Conservation (phyloP, 305 asterid species). For the Fraxinus angustifolia region DNA sequence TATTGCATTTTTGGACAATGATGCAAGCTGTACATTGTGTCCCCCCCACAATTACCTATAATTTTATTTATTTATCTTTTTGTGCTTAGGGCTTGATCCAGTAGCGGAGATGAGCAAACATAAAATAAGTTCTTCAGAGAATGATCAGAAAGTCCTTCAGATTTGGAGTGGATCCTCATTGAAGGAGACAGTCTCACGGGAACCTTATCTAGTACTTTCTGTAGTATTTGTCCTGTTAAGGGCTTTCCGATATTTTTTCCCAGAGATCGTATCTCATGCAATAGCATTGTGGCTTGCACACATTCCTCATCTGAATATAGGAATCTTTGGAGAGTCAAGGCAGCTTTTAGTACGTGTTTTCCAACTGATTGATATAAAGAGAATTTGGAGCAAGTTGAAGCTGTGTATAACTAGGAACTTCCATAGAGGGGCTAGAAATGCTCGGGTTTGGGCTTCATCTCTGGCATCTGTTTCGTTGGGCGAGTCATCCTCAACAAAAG, state of each 20-base stretch:
- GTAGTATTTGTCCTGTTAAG: slow-evolving; percentile 39
- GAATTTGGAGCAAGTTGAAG: slow-evolving; percentile 59
- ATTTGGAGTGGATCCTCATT: slow-evolving; percentile 39
- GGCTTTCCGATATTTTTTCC: slow-evolving; percentile 39
- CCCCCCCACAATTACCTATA: background rate
- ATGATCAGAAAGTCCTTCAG: slow-evolving; percentile 7
- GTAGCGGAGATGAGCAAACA: slow-evolving; percentile 34
- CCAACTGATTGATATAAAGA: slow-evolving; percentile 55
- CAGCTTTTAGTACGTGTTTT: slow-evolving; percentile 54
- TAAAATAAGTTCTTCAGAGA: slow-evolving; percentile 13
- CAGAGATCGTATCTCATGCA: slow-evolving; percentile 37
- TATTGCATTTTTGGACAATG: slow-evolving; percentile 1
- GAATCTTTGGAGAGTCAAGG: slow-evolving; percentile 59
- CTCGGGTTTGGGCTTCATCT: slow-evolving; percentile 85
- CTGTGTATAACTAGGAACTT: slow-evolving; percentile 56
- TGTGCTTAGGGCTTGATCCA: slow-evolving; percentile 34
- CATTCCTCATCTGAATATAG: slow-evolving; percentile 52
- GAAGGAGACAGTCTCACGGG: slow-evolving; percentile 40
- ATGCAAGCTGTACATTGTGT: background rate
- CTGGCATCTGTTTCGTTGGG: slow-evolving; percentile 76
- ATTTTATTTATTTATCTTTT: background rate
- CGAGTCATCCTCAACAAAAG: slow-evolving; percentile 46
- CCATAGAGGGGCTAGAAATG: slow-evolving; percentile 63
- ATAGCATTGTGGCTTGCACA: slow-evolving; percentile 51
- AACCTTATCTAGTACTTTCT: slow-evolving; percentile 55